Percentiles rank a stretch among this genome's conserved stretches.
Evolutionary conservation across 768 basidiomycete species (phyloP).

Genomic region (Lactarius vividus): DNA sequence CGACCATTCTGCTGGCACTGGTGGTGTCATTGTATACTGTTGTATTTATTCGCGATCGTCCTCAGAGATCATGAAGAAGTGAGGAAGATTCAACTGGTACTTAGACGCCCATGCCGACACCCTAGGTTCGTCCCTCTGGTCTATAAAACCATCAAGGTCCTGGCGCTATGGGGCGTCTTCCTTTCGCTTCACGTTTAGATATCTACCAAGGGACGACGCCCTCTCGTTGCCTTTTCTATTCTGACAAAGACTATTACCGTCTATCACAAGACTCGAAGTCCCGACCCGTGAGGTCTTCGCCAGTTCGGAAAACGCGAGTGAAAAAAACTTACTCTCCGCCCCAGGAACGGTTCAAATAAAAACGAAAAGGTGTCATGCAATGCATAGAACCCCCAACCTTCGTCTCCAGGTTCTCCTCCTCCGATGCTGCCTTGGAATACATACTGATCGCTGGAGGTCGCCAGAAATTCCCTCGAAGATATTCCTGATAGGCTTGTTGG

Average conservation of each 20-base stretch:
- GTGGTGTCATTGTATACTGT: constrained; percentile 3
- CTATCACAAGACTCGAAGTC: neutral
- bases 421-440: neutral
- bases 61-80: constrained; percentile 6
- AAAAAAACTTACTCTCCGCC: neutral
- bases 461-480: constrained; percentile 6
- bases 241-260: neutral
- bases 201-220: neutral
- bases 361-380: neutral
- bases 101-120: neutral
- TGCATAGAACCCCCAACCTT: neutral
- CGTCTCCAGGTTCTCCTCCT: constrained; percentile 9
- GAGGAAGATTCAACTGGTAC: neutral
- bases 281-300: neutral
- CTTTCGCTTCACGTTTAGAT: neutral
- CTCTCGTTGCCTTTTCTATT: neutral
- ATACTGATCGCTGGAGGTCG: neutral
- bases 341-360: neutral
- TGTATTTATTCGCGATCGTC: neutral
- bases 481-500: neutral
- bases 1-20: neutral
- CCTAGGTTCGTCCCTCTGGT: neutral
- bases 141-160: constrained; percentile 19
- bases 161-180: neutral
- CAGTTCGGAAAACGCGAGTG: neutral